These are phyloP conservation scores for Cladobotryum protrusum DNA, from an alignment of 2,329 filamentous ascomycete species.

Conservation along the genomic window DNA sequence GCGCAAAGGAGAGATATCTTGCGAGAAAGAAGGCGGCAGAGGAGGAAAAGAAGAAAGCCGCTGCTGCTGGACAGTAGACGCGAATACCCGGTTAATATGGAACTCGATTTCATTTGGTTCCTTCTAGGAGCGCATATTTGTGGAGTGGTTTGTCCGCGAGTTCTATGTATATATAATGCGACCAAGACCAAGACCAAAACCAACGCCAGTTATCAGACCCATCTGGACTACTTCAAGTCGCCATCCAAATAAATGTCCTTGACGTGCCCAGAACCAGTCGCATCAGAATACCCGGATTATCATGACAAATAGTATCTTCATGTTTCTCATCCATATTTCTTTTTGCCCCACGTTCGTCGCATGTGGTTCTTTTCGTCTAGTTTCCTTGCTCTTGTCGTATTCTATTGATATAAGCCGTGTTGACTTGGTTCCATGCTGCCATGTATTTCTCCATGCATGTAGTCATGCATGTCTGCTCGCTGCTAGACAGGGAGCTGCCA, in stretches of 20 bases:
- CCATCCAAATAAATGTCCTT: neutral
- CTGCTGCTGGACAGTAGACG: conserved; percentile 18
- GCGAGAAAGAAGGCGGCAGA: conserved; percentile 70
- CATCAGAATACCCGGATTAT: neutral
- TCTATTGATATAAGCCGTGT: conserved; percentile 58
- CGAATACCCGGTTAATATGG: conserved; percentile 24
- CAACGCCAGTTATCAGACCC: neutral
- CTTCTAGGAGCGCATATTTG: neutral
- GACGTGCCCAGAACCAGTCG: neutral
- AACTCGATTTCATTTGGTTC: neutral
- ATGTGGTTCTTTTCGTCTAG: neutral
- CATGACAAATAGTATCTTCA: neutral
- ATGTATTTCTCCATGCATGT: conserved; percentile 85
- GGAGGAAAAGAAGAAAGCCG: conserved; percentile 53
- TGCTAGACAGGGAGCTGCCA: conserved; percentile 57
- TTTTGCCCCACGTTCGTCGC: neutral
- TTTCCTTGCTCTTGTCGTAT: conserved; percentile 52
- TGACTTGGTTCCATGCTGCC: conserved; percentile 69
- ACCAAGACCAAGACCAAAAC: neutral
- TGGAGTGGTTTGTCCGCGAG: neutral
- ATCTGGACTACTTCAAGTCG: neutral
- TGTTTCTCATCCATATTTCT: neutral
- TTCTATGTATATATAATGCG: neutral
- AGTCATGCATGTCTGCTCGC: conserved; percentile 65
- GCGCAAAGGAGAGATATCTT: conserved; percentile 73